Evolutionary conservation across 2,329 filamentous ascomycete species (phyloP), one percentile per base, ranked within the genome.

Genomic region (Fusarium hainanense): DNA sequence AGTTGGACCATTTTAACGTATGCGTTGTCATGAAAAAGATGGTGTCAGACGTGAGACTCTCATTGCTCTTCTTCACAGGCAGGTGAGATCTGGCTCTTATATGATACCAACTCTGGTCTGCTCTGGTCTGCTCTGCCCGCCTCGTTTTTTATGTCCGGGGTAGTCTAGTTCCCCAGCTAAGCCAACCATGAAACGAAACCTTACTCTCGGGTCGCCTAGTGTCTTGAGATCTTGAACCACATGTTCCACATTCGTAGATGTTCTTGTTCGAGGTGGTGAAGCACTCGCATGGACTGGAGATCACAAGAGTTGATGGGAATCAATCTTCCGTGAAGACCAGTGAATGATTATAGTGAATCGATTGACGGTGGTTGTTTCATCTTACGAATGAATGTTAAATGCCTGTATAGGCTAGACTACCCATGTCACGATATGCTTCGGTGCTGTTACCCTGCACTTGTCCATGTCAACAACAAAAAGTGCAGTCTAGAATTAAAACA

Each of bases 11-110:
- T 63, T 61, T 65, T 41, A 65, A 71, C 61, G 58, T 46, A 65
- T 70, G 68, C 51, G 68, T 70, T 70, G 68, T 69, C 68, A 65
- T 49, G 21, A 25, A 21, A 40, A 58, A 71, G 63, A 71, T 57
- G 68, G 63, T 70, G 68, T 71, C 64, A 28, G 59, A 43, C 54
- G 34, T 40, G 32, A 20, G 41, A 32, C 41, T 49, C 54, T 44
- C 30, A 48, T 57, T 70, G 57, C 42, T 56, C 54, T 67, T 54
- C 21, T 43, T 32, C 21, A 12, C 44, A 66, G 23, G 56, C 34
- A 62, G 62, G 62, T 60, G 44, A 68, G 64, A 43, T 68, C 50
- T 66, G 32, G 58, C 43, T 55, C 59, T 71, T 71, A 69, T 70
- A 70, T 55, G 44, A 52, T 37, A 63, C 27, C 51, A 65, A 50